phyloP scores from a whole-genome alignment of 306 rosid genomes.

The Astragalus glycyphyllos region DNA sequence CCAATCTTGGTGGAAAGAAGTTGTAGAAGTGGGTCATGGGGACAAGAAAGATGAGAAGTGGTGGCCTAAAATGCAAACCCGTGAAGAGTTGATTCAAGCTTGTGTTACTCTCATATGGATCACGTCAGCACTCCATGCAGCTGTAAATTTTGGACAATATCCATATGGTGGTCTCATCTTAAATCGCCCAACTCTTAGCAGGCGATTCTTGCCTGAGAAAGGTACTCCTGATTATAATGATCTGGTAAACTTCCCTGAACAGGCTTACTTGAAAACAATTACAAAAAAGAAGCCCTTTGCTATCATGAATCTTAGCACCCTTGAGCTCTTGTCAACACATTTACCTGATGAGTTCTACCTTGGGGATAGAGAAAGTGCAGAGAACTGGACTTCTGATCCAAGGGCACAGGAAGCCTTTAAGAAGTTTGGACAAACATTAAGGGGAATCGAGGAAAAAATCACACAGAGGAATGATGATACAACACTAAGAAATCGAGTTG shows the following conservation, averaged over 20 bases:
- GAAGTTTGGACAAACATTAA: constrained; percentile 48
- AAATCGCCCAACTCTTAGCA: neutral
- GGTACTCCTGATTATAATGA: neutral
- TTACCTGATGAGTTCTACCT: neutral
- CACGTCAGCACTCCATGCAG: neutral
- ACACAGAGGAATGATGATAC: neutral
- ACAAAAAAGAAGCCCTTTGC: neutral
- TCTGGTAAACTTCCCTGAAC: neutral
- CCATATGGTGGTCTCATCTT: neutral
- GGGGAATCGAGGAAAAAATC: constrained; percentile 36
- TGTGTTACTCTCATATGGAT: neutral
- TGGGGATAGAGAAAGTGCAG: neutral
- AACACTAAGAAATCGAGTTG: constrained; percentile 43
- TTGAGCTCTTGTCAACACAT: neutral
- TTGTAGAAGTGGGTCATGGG: constrained; percentile 20
- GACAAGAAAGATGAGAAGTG: neutral
- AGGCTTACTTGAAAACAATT: neutral
- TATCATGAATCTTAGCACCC: neutral
- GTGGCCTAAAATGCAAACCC: neutral
- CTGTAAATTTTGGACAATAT: neutral
- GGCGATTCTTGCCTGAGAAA: neutral
- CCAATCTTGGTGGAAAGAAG: constrained; percentile 53
- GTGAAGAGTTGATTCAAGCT: neutral
- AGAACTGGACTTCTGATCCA: neutral
- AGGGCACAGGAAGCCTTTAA: neutral